Conservation (phyloP, 2,329 filamentous ascomycete species). For the Exserohilum turcica region DNA sequence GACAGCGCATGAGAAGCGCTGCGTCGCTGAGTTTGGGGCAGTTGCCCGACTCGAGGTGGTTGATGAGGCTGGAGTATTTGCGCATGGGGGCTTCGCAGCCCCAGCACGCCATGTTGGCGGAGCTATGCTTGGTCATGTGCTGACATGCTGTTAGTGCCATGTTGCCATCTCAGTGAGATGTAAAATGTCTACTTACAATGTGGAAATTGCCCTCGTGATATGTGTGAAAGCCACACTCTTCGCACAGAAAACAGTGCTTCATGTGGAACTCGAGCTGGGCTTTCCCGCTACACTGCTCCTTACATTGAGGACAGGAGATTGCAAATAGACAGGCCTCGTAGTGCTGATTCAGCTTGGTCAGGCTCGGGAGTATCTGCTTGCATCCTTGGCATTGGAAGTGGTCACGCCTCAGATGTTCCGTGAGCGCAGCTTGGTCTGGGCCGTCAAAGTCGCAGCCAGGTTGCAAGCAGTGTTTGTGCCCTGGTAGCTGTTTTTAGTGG, state of each 20-base stretch:
- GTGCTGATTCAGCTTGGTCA: constrained; percentile 36
- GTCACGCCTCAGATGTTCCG: constrained; percentile 32
- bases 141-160: constrained; percentile 12
- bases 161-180: not conserved
- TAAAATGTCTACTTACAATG: constrained; percentile 23
- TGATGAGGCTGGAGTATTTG: constrained; percentile 35
- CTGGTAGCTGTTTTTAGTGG: constrained; percentile 13
- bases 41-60: constrained; percentile 61
- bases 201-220: constrained; percentile 26
- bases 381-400: constrained; percentile 43
- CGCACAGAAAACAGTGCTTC: constrained; percentile 30
- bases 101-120: constrained; percentile 32
- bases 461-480: constrained; percentile 42
- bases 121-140: constrained; percentile 39
- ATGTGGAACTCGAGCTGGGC: constrained; percentile 26
- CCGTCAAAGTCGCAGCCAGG: constrained; percentile 42
- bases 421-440: constrained; percentile 18
- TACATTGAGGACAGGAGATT: constrained; percentile 28
- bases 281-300: constrained; percentile 24
- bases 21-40: constrained; percentile 71
- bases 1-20: constrained; percentile 22
- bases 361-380: constrained; percentile 32
- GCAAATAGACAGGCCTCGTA: constrained; percentile 26
- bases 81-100: constrained; percentile 29
- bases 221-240: constrained; percentile 29